Conservation (phyloP, 1,284 basidiomycete species). For the Xerocomus nothofagi region DNA sequence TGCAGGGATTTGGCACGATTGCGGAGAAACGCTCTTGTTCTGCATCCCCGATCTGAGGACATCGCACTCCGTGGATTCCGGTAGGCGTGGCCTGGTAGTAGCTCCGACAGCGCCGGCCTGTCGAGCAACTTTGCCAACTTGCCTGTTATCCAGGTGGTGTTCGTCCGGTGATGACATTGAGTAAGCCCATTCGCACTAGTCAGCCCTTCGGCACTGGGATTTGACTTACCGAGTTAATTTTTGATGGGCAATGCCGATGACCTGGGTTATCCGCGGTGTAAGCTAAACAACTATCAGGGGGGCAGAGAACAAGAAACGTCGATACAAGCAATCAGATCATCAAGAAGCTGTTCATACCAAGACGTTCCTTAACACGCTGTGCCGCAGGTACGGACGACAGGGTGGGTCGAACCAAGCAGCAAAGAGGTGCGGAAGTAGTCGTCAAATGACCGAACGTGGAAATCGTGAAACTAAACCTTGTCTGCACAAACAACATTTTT, state of each 20-base stretch:
- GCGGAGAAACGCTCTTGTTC: not conserved
- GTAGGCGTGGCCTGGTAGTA: not conserved
- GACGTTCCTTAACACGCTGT: not conserved
- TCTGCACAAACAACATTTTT: not conserved
- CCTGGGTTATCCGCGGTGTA: not conserved
- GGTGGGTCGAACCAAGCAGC: not conserved
- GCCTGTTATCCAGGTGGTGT: conserved; percentile 3
- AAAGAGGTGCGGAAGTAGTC: conserved; percentile 1
- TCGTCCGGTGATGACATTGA: not conserved
- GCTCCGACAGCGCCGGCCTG: not conserved
- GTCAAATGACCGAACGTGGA: not conserved
- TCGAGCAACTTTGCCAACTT: not conserved
- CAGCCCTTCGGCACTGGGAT: not conserved
- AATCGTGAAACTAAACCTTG: conserved; percentile 9
- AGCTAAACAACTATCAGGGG: not conserved
- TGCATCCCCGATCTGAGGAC: not conserved
- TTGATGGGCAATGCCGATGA: not conserved
- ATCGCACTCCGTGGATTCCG: not conserved
- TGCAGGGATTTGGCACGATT: not conserved
- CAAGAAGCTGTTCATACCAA: conserved; percentile 6
- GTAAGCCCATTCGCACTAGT: not conserved
- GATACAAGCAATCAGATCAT: conserved; percentile 5
- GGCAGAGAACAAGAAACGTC: not conserved
- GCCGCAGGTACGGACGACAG: not conserved
- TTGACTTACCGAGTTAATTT: not conserved